These are phyloP conservation scores for Fusarium humuli DNA, from an alignment of 2,329 filamentous ascomycete genomes.

Conservation along the genomic window DNA sequence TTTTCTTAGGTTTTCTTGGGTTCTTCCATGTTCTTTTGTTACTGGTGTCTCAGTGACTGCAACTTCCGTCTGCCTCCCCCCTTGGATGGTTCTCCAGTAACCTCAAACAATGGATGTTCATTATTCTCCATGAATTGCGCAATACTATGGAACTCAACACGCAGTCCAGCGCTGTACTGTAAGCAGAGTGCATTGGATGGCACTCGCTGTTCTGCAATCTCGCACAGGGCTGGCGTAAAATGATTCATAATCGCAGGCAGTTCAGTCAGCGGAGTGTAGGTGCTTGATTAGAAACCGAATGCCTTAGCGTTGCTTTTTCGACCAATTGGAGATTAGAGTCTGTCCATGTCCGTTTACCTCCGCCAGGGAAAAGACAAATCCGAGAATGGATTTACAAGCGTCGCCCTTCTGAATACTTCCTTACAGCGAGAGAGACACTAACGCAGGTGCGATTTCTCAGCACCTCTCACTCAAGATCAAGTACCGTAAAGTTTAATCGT, in stretches of 20 bases:
- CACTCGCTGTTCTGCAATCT: constrained; percentile 28
- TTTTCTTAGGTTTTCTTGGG: constrained; percentile 6
- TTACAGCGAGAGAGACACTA: constrained; percentile 7
- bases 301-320: constrained; percentile 23
- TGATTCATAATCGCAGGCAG: constrained; percentile 42
- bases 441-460: constrained; percentile 39
- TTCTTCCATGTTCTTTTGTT: constrained; percentile 7
- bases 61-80: constrained; percentile 8
- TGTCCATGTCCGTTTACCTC: constrained; percentile 35
- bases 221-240: constrained; percentile 36
- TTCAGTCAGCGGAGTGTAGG: constrained; percentile 24
- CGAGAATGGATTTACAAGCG: constrained; percentile 35
- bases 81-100: neutral
- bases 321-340: constrained; percentile 24
- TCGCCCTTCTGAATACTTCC: constrained; percentile 20
- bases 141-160: constrained; percentile 5
- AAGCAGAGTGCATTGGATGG: constrained; percentile 15
- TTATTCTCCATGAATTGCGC: constrained; percentile 9
- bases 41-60: constrained; percentile 11
- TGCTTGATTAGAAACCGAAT: constrained; percentile 40
- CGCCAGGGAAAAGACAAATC: constrained; percentile 30
- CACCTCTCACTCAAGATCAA: neutral
- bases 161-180: constrained; percentile 13
- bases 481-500: constrained; percentile 29
- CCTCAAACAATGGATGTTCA: neutral